phyloP scores from a whole-genome alignment of 164 flowering plant species.

The Kingdonia uniflora region DNA sequence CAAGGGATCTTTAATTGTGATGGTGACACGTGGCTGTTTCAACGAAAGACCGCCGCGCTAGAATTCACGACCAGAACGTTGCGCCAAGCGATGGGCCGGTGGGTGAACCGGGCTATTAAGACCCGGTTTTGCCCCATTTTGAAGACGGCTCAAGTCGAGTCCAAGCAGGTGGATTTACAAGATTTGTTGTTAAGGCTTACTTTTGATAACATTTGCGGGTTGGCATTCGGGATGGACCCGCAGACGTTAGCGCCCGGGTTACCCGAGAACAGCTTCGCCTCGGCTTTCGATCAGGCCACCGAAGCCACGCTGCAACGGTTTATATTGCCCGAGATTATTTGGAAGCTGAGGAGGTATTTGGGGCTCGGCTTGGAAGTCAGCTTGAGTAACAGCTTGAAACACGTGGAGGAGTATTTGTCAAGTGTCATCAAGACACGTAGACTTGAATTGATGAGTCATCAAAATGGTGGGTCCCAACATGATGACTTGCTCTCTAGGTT shows the following conservation, averaged over 20 bases:
- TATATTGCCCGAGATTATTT: slow-evolving; percentile 39
- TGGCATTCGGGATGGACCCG: slow-evolving; percentile 61
- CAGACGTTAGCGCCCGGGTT: slow-evolving; percentile 40
- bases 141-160: slow-evolving; percentile 27
- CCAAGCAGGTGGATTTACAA: slow-evolving; percentile 42
- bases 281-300: slow-evolving; percentile 59
- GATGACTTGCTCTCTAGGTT: slow-evolving; percentile 44
- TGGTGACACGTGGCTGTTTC: slow-evolving; percentile 68
- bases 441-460: slow-evolving; percentile 34
- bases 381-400: slow-evolving; percentile 31
- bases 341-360: slow-evolving; percentile 58
- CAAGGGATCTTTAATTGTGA: slow-evolving; percentile 65
- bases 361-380: slow-evolving; percentile 45
- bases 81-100: slow-evolving; percentile 62
- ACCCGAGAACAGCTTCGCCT: slow-evolving; percentile 49
- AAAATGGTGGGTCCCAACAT: slow-evolving; percentile 16
- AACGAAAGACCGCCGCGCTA: slow-evolving; percentile 49
- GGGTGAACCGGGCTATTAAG: slow-evolving; percentile 56
- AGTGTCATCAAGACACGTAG: slow-evolving; percentile 43
- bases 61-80: slow-evolving; percentile 62
- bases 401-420: slow-evolving; percentile 38
- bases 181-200: slow-evolving; percentile 57
- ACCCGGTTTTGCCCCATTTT: slow-evolving; percentile 43
- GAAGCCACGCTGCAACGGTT: slow-evolving; percentile 58
- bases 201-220: slow-evolving; percentile 63